Conservation (phyloP, 129 eudicot genomes). For the Pittosporum tobira region DNA sequence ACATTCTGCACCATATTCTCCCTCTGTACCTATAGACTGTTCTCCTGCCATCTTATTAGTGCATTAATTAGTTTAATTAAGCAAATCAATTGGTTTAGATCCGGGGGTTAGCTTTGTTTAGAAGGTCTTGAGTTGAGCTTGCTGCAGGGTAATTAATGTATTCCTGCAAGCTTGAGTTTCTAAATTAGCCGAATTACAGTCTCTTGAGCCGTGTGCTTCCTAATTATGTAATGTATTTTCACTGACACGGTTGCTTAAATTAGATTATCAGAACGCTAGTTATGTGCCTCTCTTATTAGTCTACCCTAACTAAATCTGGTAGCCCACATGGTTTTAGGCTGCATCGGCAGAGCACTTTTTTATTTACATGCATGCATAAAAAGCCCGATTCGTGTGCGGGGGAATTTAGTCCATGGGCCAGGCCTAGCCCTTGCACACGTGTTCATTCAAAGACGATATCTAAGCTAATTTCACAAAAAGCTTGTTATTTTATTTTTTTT, state of each 20-base stretch:
- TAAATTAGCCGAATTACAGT: conserved; percentile 15
- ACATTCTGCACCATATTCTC: too few relatives aligned
- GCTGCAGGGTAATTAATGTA: conserved; percentile 12
- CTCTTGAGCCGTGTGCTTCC: conserved; percentile 46
- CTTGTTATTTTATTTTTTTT: too few relatives aligned
- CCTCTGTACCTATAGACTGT: conserved; percentile 23
- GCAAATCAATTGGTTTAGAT: conserved; percentile 14
- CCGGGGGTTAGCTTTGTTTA: conserved; percentile 12
- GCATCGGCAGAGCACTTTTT: too few relatives aligned
- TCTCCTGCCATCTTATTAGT: conserved; percentile 6
- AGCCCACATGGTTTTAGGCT: neutral
- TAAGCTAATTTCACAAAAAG: too few relatives aligned
- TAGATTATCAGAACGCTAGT: conserved; percentile 14
- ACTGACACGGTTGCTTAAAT: conserved; percentile 13
- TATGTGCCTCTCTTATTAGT: conserved; percentile 11
- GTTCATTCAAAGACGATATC: too few relatives aligned
- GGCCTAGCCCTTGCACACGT: too few relatives aligned
- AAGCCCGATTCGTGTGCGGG: too few relatives aligned
- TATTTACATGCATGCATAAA: too few relatives aligned
- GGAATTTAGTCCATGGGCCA: too few relatives aligned
- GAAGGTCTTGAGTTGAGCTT: conserved; percentile 11
- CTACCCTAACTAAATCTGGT: neutral
- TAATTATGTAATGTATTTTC: conserved; percentile 2
- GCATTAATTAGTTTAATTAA: conserved; percentile 16
- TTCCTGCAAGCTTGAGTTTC: neutral